Percentiles rank a stretch among this genome's conserved stretches.
These are phyloP conservation scores for Fusarium multiceps DNA, from an alignment of 2,329 filamentous ascomycete genomes.

Conservation along the genomic window DNA sequence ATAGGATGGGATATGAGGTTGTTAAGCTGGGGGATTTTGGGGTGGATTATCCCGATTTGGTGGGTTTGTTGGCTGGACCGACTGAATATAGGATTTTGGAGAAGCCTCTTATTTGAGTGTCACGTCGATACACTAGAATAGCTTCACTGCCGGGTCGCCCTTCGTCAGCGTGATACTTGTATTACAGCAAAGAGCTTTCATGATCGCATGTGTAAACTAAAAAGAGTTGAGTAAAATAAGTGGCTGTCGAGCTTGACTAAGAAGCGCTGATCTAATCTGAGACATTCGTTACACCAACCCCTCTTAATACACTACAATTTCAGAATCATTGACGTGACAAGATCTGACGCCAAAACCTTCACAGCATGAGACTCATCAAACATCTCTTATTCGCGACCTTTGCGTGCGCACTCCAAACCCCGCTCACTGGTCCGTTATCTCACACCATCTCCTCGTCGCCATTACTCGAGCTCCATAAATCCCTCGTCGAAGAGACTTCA, in stretches of 20 bases:
- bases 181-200: too few relatives aligned
- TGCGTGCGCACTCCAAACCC: neutral
- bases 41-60: constrained; percentile 46
- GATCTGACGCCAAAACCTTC: neutral
- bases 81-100: constrained; percentile 47
- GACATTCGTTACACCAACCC: neutral
- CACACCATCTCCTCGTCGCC: fast-evolving
- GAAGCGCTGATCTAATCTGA: neutral
- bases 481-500: neutral
- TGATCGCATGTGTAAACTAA: neutral
- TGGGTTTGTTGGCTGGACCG: constrained; percentile 42
- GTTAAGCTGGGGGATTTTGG: constrained; percentile 45
- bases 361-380: neutral
- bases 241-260: neutral
- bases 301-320: neutral
- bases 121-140: neutral
- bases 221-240: neutral
- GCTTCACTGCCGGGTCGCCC: neutral
- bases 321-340: neutral
- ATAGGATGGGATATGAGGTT: constrained; percentile 45
- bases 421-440: neutral
- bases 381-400: neutral
- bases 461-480: neutral
- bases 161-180: too few relatives aligned
- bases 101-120: constrained; percentile 28